Evolutionary conservation across 768 basidiomycete genomes (phyloP).

Genomic region (Termitomyces sp.): DNA sequence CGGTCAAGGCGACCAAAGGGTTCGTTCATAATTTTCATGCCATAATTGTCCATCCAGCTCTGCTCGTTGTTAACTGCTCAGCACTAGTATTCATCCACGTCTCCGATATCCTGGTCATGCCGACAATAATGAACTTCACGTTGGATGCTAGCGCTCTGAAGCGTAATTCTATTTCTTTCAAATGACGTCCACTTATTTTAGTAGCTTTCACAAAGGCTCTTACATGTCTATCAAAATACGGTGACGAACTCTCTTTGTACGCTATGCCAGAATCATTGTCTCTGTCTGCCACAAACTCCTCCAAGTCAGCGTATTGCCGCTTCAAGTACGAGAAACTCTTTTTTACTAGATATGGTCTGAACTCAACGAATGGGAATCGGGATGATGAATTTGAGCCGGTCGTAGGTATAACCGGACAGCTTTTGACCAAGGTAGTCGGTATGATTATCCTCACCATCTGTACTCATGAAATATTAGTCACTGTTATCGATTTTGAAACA

Average conservation of each 20-base stretch:
- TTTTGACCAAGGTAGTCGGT: slow-evolving; percentile 56
- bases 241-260: slow-evolving; percentile 72
- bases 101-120: not conserved
- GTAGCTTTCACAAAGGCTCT: slow-evolving; percentile 73
- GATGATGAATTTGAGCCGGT: slow-evolving; percentile 31
- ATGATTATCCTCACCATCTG: not conserved
- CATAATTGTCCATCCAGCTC: not conserved
- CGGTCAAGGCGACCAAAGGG: no score
- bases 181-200: slow-evolving; percentile 12
- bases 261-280: slow-evolving; percentile 57
- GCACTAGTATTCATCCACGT: not conserved
- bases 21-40: not conserved
- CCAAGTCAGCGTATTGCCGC: slow-evolving; percentile 77
- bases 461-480: slow-evolving; percentile 33
- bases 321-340: slow-evolving; percentile 66
- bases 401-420: slow-evolving; percentile 52
- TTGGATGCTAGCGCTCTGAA: slow-evolving; percentile 55
- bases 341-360: slow-evolving; percentile 63
- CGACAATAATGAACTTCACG: slow-evolving; percentile 56
- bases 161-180: slow-evolving; percentile 24
- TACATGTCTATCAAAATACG: slow-evolving; percentile 74
- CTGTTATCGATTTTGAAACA: slow-evolving; percentile 73
- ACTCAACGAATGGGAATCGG: slow-evolving; percentile 11
- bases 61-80: not conserved
- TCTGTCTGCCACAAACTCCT: slow-evolving; percentile 72